Base-by-base conservation (phyloP, 2,329 filamentous ascomycete genomes). In the Cercospora brassicicola region DNA sequence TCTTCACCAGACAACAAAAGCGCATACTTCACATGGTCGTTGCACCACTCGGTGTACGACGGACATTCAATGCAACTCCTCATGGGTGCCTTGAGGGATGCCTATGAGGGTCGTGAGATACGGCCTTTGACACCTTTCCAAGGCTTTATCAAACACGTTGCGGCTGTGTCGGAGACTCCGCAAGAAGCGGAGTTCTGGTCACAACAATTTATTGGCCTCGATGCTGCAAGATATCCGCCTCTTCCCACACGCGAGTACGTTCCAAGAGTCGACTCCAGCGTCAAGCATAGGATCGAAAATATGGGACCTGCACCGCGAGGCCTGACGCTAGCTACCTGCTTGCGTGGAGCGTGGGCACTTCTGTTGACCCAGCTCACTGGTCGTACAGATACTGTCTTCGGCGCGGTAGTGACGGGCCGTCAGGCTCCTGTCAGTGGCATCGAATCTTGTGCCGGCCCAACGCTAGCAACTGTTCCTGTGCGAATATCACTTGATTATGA, bases 391-490 rank as follows among this genome's bases (percentile, higher is more conserved):
- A 61, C 59, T 13, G 39, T 67, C 30, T 69, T 69, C 20, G 69
- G 67, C 5, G 53, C 59, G 3, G 62, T 63, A 9, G 39, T 65
- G 15, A 61, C 60, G 1, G 69, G 69, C 10, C 67, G 69, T 20
- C 55, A 65, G 2, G 65, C 65, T 39, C 30, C 56, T 53, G 42
- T 71, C 31, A 15, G 23, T 28, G 62, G 62, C 30, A 66, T 70
- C 10, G 62, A 66, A 23, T 28, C 15, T 5, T 33, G 67, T 23
- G 33, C 26, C 20, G 68, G 68, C n/a, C 68, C 68, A 15, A 70
- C 68, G 4, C 62, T 71, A 11, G 62, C 69, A 7, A 64, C 69
- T 59, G 36, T 67, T 9, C 69, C 69, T 20, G 26, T 71, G 4
- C 23, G 64, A 15, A 45, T 71, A 36, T 30, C 15, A 9, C 39